A percentile compares a stretch with the other conserved stretches of the same genome.
Conservation (phyloP, 257 asterid species). For the Fraxinus americana region DNA sequence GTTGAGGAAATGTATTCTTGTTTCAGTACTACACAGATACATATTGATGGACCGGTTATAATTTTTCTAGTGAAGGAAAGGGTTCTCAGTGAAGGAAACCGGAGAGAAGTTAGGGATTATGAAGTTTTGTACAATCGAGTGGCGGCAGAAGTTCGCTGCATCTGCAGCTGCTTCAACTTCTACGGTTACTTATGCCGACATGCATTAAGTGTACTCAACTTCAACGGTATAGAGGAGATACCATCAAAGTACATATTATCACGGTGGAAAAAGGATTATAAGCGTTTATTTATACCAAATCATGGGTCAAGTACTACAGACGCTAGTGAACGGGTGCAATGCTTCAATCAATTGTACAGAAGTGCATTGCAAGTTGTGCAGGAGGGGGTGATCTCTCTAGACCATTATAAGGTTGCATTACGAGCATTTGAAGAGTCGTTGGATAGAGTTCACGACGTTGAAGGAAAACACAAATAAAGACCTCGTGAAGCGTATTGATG, state of each 20-base stretch:
- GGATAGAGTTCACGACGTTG: constrained; percentile 55
- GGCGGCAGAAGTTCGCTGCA: constrained; percentile 69
- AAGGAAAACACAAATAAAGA: constrained; percentile 31
- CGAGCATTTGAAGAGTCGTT: constrained; percentile 64
- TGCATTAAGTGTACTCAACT: constrained; percentile 70
- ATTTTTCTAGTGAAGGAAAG: constrained; percentile 76
- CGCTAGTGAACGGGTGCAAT: constrained; percentile 36
- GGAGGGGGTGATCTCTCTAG: constrained; percentile 73
- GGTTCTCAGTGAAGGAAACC: constrained; percentile 56
- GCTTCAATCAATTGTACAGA: constrained; percentile 58
- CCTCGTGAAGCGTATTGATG: neutral
- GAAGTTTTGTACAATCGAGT: constrained; percentile 67
- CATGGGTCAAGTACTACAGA: constrained; percentile 29
- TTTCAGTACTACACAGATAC: constrained; percentile 70
- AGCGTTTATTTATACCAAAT: constrained; percentile 44
- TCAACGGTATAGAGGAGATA: constrained; percentile 76
- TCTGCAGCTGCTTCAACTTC: constrained; percentile 83
- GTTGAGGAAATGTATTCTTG: constrained; percentile 91
- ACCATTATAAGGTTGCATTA: constrained; percentile 68
- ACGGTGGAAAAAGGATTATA: constrained; percentile 77
- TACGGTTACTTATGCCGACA: constrained; percentile 80
- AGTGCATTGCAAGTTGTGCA: constrained; percentile 82
- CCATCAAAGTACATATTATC: constrained; percentile 67
- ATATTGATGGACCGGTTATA: constrained; percentile 54
- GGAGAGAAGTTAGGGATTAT: constrained; percentile 63